Percentiles rank a stretch among this genome's conserved stretches.
These are phyloP conservation scores for Vigna radiata DNA, from an alignment of 306 rosid genomes.

Conservation along the genomic window DNA sequence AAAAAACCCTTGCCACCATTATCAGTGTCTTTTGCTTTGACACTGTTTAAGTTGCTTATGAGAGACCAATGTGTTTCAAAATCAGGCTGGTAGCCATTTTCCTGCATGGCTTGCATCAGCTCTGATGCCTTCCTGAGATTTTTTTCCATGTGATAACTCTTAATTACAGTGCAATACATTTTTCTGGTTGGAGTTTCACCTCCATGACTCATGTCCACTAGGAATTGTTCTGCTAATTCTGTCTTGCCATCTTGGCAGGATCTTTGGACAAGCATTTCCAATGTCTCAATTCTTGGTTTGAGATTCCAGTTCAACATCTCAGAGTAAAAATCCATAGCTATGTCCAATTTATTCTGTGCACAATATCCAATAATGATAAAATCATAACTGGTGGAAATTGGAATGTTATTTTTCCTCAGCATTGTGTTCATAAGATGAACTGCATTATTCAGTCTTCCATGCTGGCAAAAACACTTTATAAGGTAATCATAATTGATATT, in stretches of 20 bases:
- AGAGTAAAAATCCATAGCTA: slow-evolving; percentile 66
- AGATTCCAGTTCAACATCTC: slow-evolving; percentile 72
- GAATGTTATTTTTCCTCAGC: slow-evolving; percentile 73
- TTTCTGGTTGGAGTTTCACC: slow-evolving; percentile 75
- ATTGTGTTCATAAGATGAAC: slow-evolving; percentile 70
- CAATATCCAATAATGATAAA: slow-evolving; percentile 64
- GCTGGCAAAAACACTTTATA: slow-evolving; percentile 66
- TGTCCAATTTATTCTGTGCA: slow-evolving; percentile 52
- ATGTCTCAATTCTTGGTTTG: slow-evolving; percentile 60
- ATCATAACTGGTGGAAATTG: slow-evolving; percentile 74
- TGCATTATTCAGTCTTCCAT: slow-evolving; percentile 68
- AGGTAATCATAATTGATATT: slow-evolving; percentile 70
- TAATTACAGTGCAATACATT: slow-evolving; percentile 64
- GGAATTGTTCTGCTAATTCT: slow-evolving; percentile 68
- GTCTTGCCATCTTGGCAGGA: slow-evolving; percentile 68
- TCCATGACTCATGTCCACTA: slow-evolving; percentile 53
- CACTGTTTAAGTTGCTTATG: slow-evolving; percentile 68
- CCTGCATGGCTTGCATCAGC: slow-evolving; percentile 82
- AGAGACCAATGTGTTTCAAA: slow-evolving; percentile 94
- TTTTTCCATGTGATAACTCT: slow-evolving; percentile 59
- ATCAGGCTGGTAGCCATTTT: slow-evolving; percentile 79
- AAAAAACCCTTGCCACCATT: slow-evolving; percentile 69
- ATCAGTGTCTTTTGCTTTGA: slow-evolving; percentile 46
- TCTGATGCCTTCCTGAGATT: slow-evolving; percentile 70
- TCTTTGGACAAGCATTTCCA: slow-evolving; percentile 59